Conservation (phyloP, 179 eudicot species). For the Camellia oleifera region DNA sequence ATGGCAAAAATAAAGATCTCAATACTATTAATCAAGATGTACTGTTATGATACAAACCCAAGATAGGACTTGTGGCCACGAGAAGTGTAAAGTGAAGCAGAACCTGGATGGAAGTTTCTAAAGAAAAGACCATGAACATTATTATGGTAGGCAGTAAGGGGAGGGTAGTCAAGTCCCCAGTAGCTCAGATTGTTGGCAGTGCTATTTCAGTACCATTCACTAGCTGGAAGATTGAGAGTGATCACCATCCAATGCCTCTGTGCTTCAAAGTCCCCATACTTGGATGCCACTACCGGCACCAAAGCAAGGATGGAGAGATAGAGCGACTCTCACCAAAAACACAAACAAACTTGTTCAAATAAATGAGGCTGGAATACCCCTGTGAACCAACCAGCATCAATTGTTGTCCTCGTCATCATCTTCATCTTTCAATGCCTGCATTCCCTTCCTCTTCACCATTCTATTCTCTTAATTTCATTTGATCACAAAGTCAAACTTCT, state of each 20-base stretch:
- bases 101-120: constrained; percentile 60
- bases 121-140: constrained; percentile 71
- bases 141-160: constrained; percentile 95
- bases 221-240: constrained; percentile 69
- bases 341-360: constrained; percentile 67
- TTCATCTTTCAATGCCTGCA: constrained; percentile 13
- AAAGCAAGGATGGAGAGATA: constrained; percentile 83
- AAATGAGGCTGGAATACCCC: constrained; percentile 51
- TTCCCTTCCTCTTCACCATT: constrained; percentile 38
- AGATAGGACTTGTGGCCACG: constrained; percentile 91
- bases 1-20: neutral
- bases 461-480: constrained; percentile 18
- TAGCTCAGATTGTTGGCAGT: constrained; percentile 70
- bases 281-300: constrained; percentile 78
- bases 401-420: constrained; percentile 29
- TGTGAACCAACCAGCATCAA: constrained; percentile 64
- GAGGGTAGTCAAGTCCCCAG: constrained; percentile 99
- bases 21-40: neutral
- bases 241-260: constrained; percentile 99
- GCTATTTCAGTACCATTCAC: constrained; percentile 84
- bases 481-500: neutral
- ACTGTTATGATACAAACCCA: constrained; percentile 48
- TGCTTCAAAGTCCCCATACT: constrained; percentile 93
- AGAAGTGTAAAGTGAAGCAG: constrained; percentile 68
- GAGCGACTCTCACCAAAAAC: constrained; percentile 56